A percentile compares a stretch with the other conserved stretches of the same genome.
Conservation (phyloP, 306 rosid species). For the Cyamopsis tetragonoloba region DNA sequence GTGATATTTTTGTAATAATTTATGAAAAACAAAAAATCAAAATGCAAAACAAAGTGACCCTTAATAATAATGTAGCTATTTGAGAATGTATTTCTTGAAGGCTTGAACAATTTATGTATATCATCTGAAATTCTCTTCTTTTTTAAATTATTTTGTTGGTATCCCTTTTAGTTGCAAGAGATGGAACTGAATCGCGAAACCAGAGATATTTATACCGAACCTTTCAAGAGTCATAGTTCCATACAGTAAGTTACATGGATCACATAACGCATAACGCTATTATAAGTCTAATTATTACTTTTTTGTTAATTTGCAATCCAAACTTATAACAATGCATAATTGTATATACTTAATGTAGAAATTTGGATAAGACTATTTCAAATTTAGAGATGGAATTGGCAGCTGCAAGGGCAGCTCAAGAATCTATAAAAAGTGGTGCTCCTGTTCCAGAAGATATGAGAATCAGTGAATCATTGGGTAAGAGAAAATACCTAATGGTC, state of each 20-base stretch:
- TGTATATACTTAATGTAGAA: slow-evolving; percentile 45
- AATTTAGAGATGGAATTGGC: slow-evolving; percentile 92
- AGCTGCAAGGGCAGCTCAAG: slow-evolving; percentile 85
- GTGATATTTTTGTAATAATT: too few relatives aligned
- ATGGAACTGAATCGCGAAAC: slow-evolving; percentile 63
- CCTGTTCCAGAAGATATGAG: slow-evolving; percentile 55
- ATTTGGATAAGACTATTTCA: slow-evolving; percentile 86
- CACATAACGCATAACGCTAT: slow-evolving; percentile 6
- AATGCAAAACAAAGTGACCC: too few relatives aligned
- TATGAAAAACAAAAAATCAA: too few relatives aligned
- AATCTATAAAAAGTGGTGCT: slow-evolving; percentile 63
- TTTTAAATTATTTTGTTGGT: slow-evolving; percentile 24
- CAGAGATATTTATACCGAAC: slow-evolving; percentile 50
- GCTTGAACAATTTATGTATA: too few relatives aligned
- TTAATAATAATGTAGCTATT: too few relatives aligned
- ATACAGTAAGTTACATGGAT: slow-evolving; percentile 55
- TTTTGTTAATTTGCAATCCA: not conserved
- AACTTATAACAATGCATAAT: not conserved
- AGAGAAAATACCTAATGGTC: slow-evolving; percentile 83
- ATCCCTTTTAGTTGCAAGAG: slow-evolving; percentile 58
- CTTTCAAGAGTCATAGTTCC: slow-evolving; percentile 68
- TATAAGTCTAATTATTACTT: not conserved
- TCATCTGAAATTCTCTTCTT: not conserved
- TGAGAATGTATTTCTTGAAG: too few relatives aligned
- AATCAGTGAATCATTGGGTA: slow-evolving; percentile 45